Conservation (phyloP, 2,329 filamentous ascomycete species). For the Emergomyces pasteurianus region DNA sequence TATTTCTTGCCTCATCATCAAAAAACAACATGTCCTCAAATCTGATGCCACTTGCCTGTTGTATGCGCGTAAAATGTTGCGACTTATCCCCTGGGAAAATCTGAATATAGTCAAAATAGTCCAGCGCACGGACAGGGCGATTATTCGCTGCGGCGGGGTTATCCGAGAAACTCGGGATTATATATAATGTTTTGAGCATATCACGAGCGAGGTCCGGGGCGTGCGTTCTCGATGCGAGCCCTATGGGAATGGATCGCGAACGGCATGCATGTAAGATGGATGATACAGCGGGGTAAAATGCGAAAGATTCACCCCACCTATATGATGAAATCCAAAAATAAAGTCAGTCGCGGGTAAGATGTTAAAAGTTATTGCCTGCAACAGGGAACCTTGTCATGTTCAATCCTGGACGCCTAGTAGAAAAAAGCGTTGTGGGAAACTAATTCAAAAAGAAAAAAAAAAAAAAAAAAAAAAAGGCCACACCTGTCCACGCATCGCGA, state of each 20-base stretch:
- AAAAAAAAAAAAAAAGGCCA: background rate
- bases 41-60: conserved; percentile 55
- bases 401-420: background rate
- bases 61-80: conserved; percentile 67
- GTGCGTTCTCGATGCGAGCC: conserved; percentile 67
- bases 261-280: conserved; percentile 52
- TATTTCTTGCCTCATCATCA: conserved; percentile 79
- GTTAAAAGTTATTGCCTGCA: background rate
- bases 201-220: conserved; percentile 70
- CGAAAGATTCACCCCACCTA: conserved; percentile 51
- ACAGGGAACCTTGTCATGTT: background rate
- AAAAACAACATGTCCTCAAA: conserved; percentile 92
- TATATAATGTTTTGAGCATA: conserved; percentile 63
- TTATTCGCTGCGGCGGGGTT: conserved; percentile 26
- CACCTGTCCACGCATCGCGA: conserved; percentile 34
- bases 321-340: conserved; percentile 2
- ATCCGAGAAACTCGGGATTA: conserved; percentile 36
- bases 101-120: conserved; percentile 46
- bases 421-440: no score
- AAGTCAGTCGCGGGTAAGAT: background rate
- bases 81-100: conserved; percentile 69
- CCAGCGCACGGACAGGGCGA: conserved; percentile 38
- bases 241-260: conserved; percentile 46
- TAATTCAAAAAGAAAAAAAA: no score
- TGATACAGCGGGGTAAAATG: conserved; percentile 61